Percentiles rank a stretch among this genome's conserved stretches.
These are phyloP conservation scores for Leccinum arenicola DNA, from an alignment of 768 basidiomycete species.

Conservation along the genomic window DNA sequence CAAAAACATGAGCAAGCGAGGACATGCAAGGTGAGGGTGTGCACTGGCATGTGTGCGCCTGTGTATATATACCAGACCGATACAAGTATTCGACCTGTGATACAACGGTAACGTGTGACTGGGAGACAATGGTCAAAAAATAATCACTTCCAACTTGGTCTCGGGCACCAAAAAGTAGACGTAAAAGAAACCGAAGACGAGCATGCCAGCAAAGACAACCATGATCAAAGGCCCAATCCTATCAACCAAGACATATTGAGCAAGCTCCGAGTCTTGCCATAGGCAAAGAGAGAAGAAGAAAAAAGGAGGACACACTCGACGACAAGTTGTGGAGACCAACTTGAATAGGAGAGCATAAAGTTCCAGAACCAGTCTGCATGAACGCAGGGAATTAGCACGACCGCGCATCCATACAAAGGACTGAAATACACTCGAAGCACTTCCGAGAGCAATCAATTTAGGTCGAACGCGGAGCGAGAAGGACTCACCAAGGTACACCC, in stretches of 20 bases:
- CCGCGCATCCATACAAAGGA: not conserved
- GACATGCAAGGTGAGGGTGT: too few relatives aligned
- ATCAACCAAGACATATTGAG: not conserved
- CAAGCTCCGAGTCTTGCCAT: not conserved
- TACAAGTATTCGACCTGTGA: too few relatives aligned
- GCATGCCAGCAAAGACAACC: constrained; percentile 74
- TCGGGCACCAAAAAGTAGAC: constrained; percentile 79
- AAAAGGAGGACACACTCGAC: constrained; percentile 35
- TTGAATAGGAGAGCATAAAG: constrained; percentile 58
- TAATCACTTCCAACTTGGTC: constrained; percentile 61
- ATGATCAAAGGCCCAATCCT: constrained; percentile 75
- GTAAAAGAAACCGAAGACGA: constrained; percentile 65
- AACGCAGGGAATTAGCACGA: constrained; percentile 5
- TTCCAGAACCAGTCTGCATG: constrained; percentile 65
- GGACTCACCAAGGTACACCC: constrained; percentile 76
- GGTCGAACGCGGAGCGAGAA: constrained; percentile 80
- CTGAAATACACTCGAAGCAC: constrained; percentile 42
- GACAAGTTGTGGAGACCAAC: constrained; percentile 67
- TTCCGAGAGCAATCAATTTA: constrained; percentile 73
- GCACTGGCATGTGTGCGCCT: too few relatives aligned
- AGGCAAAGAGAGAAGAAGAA: too few relatives aligned
- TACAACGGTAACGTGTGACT: too few relatives aligned
- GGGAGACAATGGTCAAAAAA: not conserved
- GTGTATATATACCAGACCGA: too few relatives aligned
- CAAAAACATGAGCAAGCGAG: too few relatives aligned